Evolutionary conservation across 495 filamentous ascomycete genomes (phyloP).

Genomic region (Daldinia caldariorum): DNA sequence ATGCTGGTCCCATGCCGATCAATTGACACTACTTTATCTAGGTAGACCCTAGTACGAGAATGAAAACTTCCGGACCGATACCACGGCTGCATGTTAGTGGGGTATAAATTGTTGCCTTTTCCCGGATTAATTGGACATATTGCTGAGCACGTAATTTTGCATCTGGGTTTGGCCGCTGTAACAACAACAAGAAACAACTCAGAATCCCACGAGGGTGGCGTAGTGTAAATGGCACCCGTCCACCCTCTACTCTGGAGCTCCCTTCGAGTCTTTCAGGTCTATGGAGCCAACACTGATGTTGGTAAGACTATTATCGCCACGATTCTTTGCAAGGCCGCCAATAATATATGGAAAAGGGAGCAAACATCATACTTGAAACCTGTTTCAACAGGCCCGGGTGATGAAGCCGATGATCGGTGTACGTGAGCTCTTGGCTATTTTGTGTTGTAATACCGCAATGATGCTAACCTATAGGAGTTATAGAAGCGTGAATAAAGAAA

Average conservation of each 20-base stretch:
- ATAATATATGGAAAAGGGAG: constrained; percentile 52
- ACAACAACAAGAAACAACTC: constrained; percentile 4
- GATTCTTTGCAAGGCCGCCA: constrained; percentile 70
- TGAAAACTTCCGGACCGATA: constrained; percentile 22
- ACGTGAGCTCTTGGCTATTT: constrained; percentile 14
- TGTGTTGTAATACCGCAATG: neutral
- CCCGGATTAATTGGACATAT: constrained; percentile 27
- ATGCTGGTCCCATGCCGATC: constrained; percentile 18
- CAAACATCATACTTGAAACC: constrained; percentile 75
- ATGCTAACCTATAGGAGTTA: constrained; percentile 20
- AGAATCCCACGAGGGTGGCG: neutral
- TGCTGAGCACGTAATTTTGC: constrained; percentile 30
- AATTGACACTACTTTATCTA: constrained; percentile 7
- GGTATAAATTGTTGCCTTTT: constrained; percentile 22
- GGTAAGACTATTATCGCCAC: constrained; percentile 82
- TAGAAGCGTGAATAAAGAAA: constrained; percentile 7
- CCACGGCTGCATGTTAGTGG: constrained; percentile 29
- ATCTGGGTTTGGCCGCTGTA: neutral
- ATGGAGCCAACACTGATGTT: constrained; percentile 82
- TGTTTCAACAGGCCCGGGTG: constrained; percentile 73
- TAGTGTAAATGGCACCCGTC: constrained; percentile 39
- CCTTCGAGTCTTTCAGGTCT: constrained; percentile 73
- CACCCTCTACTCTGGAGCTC: constrained; percentile 67
- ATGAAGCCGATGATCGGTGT: constrained; percentile 75
- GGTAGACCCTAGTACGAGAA: constrained; percentile 5